Conservation (phyloP, 2,329 filamentous ascomycete species). For the Hypomyces rosellus region DNA sequence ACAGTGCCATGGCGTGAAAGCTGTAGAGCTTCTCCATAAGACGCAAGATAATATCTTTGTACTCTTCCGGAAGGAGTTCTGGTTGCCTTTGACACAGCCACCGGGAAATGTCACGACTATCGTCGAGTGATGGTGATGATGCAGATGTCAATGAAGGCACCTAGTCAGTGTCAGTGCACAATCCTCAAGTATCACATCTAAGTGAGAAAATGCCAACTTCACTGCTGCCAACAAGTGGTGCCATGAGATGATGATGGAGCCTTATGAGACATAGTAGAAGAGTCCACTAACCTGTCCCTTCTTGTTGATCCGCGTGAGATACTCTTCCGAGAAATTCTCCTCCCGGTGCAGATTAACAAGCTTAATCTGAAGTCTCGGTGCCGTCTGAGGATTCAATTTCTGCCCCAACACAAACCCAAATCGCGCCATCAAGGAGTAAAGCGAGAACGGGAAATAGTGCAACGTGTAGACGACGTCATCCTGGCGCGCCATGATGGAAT, state of each 20-base stretch:
- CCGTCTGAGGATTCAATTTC: slow-evolving; percentile 18
- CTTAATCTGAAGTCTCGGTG: slow-evolving; percentile 19
- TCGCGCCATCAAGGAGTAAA: slow-evolving; percentile 26
- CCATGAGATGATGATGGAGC: no score
- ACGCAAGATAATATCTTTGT: slow-evolving; percentile 17
- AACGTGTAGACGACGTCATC: slow-evolving; percentile 18
- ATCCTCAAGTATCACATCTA: no score
- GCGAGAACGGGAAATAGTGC: slow-evolving; percentile 24
- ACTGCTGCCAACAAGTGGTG: no score
- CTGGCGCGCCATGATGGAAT: slow-evolving; percentile 11
- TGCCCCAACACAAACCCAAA: slow-evolving; percentile 23
- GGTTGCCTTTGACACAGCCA: slow-evolving; percentile 25
- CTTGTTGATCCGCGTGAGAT: slow-evolving; percentile 21
- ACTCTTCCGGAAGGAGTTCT: slow-evolving; percentile 19
- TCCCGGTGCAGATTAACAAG: slow-evolving; percentile 21
- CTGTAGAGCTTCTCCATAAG: slow-evolving; percentile 22
- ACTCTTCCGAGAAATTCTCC: slow-evolving; percentile 23
- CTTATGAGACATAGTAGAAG: no score
- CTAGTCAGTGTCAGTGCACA: slow-evolving; percentile 7
- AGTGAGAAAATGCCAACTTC: no score
- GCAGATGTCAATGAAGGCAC: slow-evolving; percentile 23
- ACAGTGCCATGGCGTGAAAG: slow-evolving; percentile 21
- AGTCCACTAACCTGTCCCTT: slow-evolving; percentile 22
- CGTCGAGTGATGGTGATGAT: slow-evolving; percentile 17
- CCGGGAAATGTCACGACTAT: slow-evolving; percentile 21